phyloP scores from a whole-genome alignment of 2,329 filamentous ascomycete species.

The Teratosphaeria destructans region DNA sequence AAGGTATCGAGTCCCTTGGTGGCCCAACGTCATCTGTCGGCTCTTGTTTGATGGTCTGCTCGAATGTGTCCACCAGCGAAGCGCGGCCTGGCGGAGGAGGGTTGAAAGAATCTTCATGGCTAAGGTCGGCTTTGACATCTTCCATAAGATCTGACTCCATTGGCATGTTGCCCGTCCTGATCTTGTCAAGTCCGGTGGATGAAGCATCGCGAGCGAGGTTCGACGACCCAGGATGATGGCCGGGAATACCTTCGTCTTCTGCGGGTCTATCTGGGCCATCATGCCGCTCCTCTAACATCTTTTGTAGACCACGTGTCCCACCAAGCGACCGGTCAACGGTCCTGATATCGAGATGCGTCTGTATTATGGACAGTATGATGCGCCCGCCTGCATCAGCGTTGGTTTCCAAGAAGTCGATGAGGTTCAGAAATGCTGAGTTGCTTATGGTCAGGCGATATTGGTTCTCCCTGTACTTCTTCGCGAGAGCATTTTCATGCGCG shows the following conservation, averaged over 20 bases:
- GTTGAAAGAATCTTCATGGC: constrained; percentile 70
- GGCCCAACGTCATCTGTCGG: constrained; percentile 79
- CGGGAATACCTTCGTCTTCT: constrained; percentile 60
- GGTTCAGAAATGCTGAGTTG: constrained; percentile 66
- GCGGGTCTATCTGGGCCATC: constrained; percentile 48
- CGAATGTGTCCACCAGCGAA: constrained; percentile 78
- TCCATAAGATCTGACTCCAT: constrained; percentile 74
- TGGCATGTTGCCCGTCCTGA: constrained; percentile 72
- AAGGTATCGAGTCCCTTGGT: constrained; percentile 65
- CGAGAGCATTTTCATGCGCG: constrained; percentile 62
- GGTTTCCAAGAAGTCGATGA: constrained; percentile 83
- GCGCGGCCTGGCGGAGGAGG: constrained; percentile 60
- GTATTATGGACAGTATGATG: constrained; percentile 65
- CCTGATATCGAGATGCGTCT: constrained; percentile 48
- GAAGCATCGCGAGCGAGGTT: constrained; percentile 50
- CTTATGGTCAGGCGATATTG: constrained; percentile 89
- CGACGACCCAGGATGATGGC: constrained; percentile 55
- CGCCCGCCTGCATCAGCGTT: constrained; percentile 72
- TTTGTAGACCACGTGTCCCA: constrained; percentile 48
- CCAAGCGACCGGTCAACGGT: constrained; percentile 46
- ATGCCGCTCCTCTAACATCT: constrained; percentile 46
- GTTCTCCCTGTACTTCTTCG: constrained; percentile 71
- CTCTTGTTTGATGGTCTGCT: constrained; percentile 78
- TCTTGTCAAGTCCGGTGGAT: constrained; percentile 42
- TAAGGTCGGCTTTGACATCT: constrained; percentile 77